A percentile compares a stretch with the other conserved stretches of the same genome.
Evolutionary conservation across 352 stramenopile genomes (phyloP).

Genomic region (Phytophthora pini): DNA sequence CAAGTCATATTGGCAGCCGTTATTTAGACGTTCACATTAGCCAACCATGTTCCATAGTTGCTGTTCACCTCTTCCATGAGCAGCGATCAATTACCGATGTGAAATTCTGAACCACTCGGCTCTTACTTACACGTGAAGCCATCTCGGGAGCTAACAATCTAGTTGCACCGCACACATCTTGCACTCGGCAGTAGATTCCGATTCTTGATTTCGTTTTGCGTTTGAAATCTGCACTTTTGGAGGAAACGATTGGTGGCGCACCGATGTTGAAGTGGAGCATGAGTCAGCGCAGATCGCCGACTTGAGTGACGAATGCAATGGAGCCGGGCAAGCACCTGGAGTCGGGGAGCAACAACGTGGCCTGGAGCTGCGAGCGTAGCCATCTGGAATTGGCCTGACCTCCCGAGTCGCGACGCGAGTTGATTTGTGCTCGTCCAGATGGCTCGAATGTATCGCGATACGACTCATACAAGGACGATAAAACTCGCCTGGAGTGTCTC

Average conservation of each 20-base stretch:
- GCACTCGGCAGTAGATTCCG: slow-evolving; percentile 9
- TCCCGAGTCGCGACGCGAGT: slow-evolving; percentile 8
- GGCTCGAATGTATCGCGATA: slow-evolving; percentile 19
- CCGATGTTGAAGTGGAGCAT: slow-evolving; percentile 16
- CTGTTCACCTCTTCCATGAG: no score
- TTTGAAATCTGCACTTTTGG: slow-evolving; percentile 13
- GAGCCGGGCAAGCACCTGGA: slow-evolving; percentile 16
- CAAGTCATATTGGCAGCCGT: no score
- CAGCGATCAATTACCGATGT: no score
- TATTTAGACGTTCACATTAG: no score
- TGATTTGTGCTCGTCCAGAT: slow-evolving; percentile 34
- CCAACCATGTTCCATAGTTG: no score
- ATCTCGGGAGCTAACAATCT: slow-evolving; percentile 11
- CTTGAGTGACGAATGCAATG: slow-evolving; percentile 10
- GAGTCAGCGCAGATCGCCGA: slow-evolving; percentile 22
- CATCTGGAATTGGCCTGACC: slow-evolving; percentile 34
- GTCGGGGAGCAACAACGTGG: slow-evolving; percentile 24
- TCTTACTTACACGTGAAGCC: background rate
- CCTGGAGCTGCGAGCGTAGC: slow-evolving; percentile 1
- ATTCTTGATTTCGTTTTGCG: slow-evolving; percentile 13
- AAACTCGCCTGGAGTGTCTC: slow-evolving; percentile 14
- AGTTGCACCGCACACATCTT: slow-evolving; percentile 13
- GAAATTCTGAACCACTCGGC: no score
- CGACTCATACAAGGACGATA: background rate
- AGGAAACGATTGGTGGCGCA: slow-evolving; percentile 8